Evolutionary conservation across 139 green algal genomes (phyloP), one percentile per base, ranked within the genome.

Genomic region (Chlorella vulgaris): DNA sequence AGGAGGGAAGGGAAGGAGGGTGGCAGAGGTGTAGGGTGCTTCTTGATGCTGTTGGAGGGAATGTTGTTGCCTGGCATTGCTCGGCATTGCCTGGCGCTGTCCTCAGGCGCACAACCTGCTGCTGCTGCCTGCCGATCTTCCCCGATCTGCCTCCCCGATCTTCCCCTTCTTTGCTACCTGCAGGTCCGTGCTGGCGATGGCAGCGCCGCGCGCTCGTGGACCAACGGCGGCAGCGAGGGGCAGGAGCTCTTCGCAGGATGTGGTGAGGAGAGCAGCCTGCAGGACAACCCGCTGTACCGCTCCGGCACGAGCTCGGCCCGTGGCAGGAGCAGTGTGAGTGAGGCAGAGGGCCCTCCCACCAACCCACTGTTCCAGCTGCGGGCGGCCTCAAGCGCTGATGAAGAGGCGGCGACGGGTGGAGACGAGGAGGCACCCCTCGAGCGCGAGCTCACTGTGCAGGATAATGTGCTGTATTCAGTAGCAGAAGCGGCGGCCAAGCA

Each of bases 271-370:
- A 33, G 22, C 66, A 19, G 6, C 36, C 50, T 36, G 36, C 39
- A 38, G 15, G 38, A 29, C 42, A 77, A 77, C 69, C 43, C 69
- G 43, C 31, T 77, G 69, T 77, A 63, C 69, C 31, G 43, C 42
- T 29, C 42, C 38, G 51, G 66, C 36, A 31, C 22, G 66, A 36
- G 33, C 26, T 0, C 5, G 36, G 51, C n/a, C 29, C n/a, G n/a
- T 43, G 62, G n/a, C n/a, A 69, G 62, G 28, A 69, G 62, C 62
- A 69, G 28, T 29, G 33, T 21, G 6, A 18, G n/a, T 43, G 62
- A 55, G 67, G 36, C 13, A 28, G 35, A 58, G 39, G 40, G 22
- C 26, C n/a, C 38, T 26, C 53, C 21, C 67, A 60, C 26, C 71
- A 78, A 78, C 71, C 71, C 71, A 28, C 21, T 67, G 40, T 78